Conservation (phyloP, 805 yeast genomes). For the Saturnispora kantuleensis region DNA sequence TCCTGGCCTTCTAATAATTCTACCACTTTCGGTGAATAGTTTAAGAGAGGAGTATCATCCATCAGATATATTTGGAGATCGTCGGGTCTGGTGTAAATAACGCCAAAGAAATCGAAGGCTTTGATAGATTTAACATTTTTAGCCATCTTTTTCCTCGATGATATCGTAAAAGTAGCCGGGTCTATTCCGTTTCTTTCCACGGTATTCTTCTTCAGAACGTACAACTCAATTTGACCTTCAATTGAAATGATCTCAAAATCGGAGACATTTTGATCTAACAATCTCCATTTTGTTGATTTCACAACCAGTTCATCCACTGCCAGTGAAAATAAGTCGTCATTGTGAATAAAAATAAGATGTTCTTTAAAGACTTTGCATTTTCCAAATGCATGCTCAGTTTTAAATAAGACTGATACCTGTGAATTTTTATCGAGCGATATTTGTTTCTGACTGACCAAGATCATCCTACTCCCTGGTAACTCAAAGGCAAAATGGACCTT, state of each 20-base stretch:
- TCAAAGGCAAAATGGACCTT: conserved; percentile 1
- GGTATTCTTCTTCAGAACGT: neutral
- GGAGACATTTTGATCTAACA: neutral
- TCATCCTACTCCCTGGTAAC: neutral
- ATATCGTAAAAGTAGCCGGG: neutral
- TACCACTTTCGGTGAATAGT: neutral
- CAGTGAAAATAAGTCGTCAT: neutral
- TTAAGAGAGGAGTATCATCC: neutral
- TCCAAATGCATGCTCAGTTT: conserved; percentile 6
- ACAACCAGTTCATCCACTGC: neutral
- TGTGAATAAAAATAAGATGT: conserved; percentile 4
- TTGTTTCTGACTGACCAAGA: neutral
- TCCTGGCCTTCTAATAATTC: neutral
- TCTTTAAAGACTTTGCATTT: conserved; percentile 2
- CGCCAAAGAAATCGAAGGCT: conserved; percentile 1
- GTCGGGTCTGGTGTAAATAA: conserved; percentile 2
- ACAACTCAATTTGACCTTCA: neutral
- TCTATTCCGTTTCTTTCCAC: neutral
- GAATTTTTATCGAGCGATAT: neutral
- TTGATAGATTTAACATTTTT: neutral
- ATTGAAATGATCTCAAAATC: conserved; percentile 2
- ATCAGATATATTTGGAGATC: conserved; percentile 2
- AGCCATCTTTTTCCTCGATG: neutral
- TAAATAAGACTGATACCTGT: neutral
- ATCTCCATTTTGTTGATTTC: conserved; percentile 7